Evolutionary conservation across 2,329 filamentous ascomycete genomes (phyloP), one percentile per base, ranked within the genome.

Genomic region (Nigrograna mackinnonii): DNA sequence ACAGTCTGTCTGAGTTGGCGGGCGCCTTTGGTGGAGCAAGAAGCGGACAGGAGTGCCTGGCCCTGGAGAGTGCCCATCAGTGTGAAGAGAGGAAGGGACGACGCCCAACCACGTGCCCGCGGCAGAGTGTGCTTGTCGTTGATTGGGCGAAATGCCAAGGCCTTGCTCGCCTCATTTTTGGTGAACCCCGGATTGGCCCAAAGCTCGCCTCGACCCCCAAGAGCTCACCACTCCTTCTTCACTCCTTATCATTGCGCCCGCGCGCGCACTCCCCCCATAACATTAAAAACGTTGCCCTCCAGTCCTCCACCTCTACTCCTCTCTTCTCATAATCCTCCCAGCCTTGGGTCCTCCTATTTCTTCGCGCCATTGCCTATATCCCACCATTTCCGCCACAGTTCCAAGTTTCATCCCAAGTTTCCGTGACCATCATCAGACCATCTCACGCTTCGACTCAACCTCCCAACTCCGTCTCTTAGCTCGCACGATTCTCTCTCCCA

Each of bases 131-230:
- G n/a, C n/a, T n/a, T n/a, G n/a, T n/a, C n/a, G n/a, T 14, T 14
- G 24, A n/a, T n/a, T n/a, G n/a, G 9, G 9, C 24, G n/a, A 28
- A n/a, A 28, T 11, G 35, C 35, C 18, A n/a, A 16, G 35, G 16
- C 24, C 24, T 13, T 17, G 13, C 18, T 32, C 37, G 24, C 28
- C 37, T 39, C 37, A 33, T 28, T 32, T 22, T 32, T 14, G 17
- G 35, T 9, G n/a, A n/a, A n/a, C n/a, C n/a, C n/a, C n/a, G 31
- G 31, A 33, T 33, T 33, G 31, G 31, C 31, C 16, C 31, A 33
- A 9, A 33, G 24, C 24, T 28, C 12, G 7, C 31, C 12, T 9
- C 11, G 20, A 38, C n/a, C 35, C 35, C 12, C 35, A 28, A 28
- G 13, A 35, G n/a, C 17, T 11, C 16, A 9, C 26, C 14, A 22